These are phyloP conservation scores for Phytophthora pistaciae DNA, from an alignment of 352 stramenopile species.

Conservation along the genomic window DNA sequence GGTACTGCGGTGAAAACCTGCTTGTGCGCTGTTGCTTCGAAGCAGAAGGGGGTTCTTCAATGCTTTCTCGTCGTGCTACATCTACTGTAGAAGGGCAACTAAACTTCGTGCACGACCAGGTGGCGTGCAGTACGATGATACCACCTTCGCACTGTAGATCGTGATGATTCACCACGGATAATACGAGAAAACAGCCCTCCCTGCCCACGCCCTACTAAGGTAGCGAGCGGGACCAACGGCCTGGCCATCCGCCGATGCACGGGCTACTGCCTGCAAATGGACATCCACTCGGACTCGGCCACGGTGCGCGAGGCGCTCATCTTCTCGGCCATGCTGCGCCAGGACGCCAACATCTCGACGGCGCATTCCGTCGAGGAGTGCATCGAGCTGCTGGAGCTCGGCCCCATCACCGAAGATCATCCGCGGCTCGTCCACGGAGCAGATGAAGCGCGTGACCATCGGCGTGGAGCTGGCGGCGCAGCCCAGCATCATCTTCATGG, in stretches of 20 bases:
- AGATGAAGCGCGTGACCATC: slow-evolving; percentile 63
- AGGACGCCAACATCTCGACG: slow-evolving; percentile 38
- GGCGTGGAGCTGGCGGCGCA: slow-evolving; percentile 89
- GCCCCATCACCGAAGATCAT: slow-evolving; percentile 42
- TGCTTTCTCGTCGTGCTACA: no score
- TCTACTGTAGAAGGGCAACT: no score
- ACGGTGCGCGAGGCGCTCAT: slow-evolving; percentile 89
- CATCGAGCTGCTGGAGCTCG: slow-evolving; percentile 37
- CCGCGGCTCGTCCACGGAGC: slow-evolving; percentile 44
- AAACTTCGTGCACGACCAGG: no score
- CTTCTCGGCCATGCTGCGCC: slow-evolving; percentile 86
- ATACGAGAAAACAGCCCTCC: no score
- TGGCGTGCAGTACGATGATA: no score
- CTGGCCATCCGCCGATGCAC: slow-evolving; percentile 57
- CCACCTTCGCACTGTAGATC: no score
- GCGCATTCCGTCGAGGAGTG: slow-evolving; percentile 37
- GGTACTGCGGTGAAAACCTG: no score
- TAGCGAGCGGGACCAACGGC: no score
- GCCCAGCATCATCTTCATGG: slow-evolving; percentile 73
- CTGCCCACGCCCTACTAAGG: no score
- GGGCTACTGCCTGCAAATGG: slow-evolving; percentile 84
- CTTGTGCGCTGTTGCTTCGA: no score
- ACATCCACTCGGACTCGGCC: slow-evolving; percentile 78
- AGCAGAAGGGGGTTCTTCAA: no score
- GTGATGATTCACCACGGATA: no score